A percentile compares a stretch with the other conserved stretches of the same genome.
These are phyloP conservation scores for Sungouiella blattae DNA, from an alignment of 805 yeast genomes.

Conservation along the genomic window DNA sequence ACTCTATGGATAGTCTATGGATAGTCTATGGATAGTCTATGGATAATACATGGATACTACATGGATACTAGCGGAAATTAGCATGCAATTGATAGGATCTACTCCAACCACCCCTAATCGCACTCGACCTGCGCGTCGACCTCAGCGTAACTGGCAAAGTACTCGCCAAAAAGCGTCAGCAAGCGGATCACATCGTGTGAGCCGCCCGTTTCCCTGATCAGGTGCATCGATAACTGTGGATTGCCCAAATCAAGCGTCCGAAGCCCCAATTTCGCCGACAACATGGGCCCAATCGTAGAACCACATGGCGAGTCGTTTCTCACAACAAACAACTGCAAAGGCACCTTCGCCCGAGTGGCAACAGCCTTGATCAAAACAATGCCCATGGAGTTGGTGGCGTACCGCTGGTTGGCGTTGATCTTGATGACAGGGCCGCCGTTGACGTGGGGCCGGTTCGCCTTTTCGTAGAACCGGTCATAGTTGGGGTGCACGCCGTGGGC, in stretches of 20 bases:
- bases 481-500: slow-evolving; percentile 98
- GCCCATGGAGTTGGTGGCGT: slow-evolving; percentile 91
- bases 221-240: slow-evolving; percentile 91
- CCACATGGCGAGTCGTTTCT: slow-evolving; percentile 94
- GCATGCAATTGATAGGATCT: too few relatives aligned
- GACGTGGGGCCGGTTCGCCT: slow-evolving; percentile 71
- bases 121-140: slow-evolving; percentile 28
- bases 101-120: too few relatives aligned
- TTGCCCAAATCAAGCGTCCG: slow-evolving; percentile 88
- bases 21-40: too few relatives aligned
- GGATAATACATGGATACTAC: too few relatives aligned
- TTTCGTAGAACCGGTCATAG: slow-evolving; percentile 72
- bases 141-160: slow-evolving; percentile 41
- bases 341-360: slow-evolving; percentile 67
- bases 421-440: slow-evolving; percentile 92
- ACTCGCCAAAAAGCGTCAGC: slow-evolving; percentile 58
- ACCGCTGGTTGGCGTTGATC: slow-evolving; percentile 91
- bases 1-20: too few relatives aligned
- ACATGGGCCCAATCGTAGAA: slow-evolving; percentile 92
- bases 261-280: slow-evolving; percentile 82
- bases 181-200: slow-evolving; percentile 65
- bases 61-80: too few relatives aligned
- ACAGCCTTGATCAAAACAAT: slow-evolving; percentile 69
- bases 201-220: slow-evolving; percentile 90
- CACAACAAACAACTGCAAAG: slow-evolving; percentile 89